These are phyloP conservation scores for Xylariales sp. DNA, from an alignment of 2,329 filamentous ascomycete species.

Conservation along the genomic window DNA sequence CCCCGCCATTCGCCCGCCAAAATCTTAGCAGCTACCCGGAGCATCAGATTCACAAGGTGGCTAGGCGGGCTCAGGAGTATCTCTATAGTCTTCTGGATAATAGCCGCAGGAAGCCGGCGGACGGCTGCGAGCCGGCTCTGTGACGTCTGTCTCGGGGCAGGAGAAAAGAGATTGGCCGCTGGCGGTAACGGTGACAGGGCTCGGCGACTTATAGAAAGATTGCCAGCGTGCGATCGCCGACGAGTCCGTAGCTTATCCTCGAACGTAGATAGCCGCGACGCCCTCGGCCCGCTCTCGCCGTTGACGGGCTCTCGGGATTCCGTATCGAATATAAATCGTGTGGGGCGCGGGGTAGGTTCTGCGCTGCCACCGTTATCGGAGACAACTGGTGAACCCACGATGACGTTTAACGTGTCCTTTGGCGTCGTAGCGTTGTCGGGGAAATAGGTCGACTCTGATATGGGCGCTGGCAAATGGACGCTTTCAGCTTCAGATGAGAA, in stretches of 20 bases:
- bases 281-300: neutral
- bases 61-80: slow-evolving; percentile 84
- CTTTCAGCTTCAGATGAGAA: slow-evolving; percentile 57
- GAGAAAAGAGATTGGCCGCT: slow-evolving; percentile 72
- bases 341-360: slow-evolving; percentile 41
- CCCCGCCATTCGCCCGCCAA: slow-evolving; percentile 73
- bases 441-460: slow-evolving; percentile 47
- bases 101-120: slow-evolving; percentile 67
- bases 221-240: slow-evolving; percentile 65
- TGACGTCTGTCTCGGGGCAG: slow-evolving; percentile 54
- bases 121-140: slow-evolving; percentile 57
- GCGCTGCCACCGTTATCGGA: slow-evolving; percentile 45
- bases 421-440: slow-evolving; percentile 53
- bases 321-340: neutral
- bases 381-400: slow-evolving; percentile 46
- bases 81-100: slow-evolving; percentile 81
- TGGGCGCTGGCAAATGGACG: slow-evolving; percentile 52
- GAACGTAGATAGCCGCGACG: slow-evolving; percentile 46
- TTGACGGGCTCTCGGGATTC: neutral
- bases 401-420: slow-evolving; percentile 42
- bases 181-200: slow-evolving; percentile 76
- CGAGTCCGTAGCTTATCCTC: slow-evolving; percentile 57
- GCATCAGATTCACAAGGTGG: slow-evolving; percentile 80
- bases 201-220: slow-evolving; percentile 63
- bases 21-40: slow-evolving; percentile 83